These are phyloP conservation scores for Aspergillus hortae DNA, from an alignment of 2,329 filamentous ascomycete species.

Conservation along the genomic window DNA sequence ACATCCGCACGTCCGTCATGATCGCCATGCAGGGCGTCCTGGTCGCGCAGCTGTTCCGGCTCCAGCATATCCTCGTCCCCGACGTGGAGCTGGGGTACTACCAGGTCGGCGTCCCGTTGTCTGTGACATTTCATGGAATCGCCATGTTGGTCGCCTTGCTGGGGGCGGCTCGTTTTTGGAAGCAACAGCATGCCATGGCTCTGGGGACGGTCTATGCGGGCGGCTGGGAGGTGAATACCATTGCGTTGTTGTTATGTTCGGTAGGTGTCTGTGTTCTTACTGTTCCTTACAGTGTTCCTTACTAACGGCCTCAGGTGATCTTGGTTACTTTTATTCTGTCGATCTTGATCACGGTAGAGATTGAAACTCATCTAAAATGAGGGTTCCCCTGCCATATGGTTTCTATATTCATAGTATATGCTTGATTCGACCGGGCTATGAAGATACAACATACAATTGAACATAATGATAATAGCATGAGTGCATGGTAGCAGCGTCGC, in stretches of 20 bases:
- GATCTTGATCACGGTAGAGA: slow-evolving; percentile 9
- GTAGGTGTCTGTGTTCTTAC: slow-evolving; percentile 39
- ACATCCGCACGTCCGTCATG: slow-evolving; percentile 67
- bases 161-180: slow-evolving; percentile 59
- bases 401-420: too few species aligned
- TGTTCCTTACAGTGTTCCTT: too few species aligned
- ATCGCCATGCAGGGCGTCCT: slow-evolving; percentile 64
- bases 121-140: slow-evolving; percentile 45
- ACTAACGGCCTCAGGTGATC: slow-evolving; percentile 10
- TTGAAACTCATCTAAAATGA: slow-evolving; percentile 1
- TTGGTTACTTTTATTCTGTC: slow-evolving; percentile 15
- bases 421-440: too few species aligned
- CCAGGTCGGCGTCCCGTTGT: slow-evolving; percentile 59
- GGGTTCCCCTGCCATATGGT: neutral
- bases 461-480: too few species aligned
- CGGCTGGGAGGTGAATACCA: slow-evolving; percentile 55
- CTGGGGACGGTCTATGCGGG: slow-evolving; percentile 56
- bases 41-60: slow-evolving; percentile 64
- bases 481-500: too few species aligned
- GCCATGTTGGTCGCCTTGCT: slow-evolving; percentile 50
- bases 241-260: slow-evolving; percentile 45
- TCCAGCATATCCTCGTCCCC: slow-evolving; percentile 38
- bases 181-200: slow-evolving; percentile 57
- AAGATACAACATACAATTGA: too few species aligned
- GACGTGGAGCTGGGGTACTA: slow-evolving; percentile 54